A percentile compares a stretch with the other conserved stretches of the same genome.
Conservation (phyloP, 2,329 filamentous ascomycete species). For the Penicillium sp. region DNA sequence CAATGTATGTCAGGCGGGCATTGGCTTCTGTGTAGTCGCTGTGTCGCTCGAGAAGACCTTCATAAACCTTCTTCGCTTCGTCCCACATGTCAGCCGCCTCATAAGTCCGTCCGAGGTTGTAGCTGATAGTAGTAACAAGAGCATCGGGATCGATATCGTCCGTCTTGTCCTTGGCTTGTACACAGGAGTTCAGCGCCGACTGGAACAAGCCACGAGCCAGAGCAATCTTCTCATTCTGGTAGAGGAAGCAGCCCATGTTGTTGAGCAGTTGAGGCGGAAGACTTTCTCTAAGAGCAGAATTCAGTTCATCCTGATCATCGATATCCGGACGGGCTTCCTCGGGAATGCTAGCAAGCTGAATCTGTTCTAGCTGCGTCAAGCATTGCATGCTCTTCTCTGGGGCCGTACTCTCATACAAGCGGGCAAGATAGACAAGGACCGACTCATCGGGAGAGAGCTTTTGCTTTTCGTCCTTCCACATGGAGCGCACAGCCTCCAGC, state of each 20-base stretch:
- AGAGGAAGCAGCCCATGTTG: conserved; percentile 96
- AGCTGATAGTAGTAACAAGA: conserved; percentile 92
- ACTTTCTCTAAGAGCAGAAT: conserved; percentile 68
- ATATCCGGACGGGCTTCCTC: conserved; percentile 66
- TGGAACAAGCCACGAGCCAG: conserved; percentile 86
- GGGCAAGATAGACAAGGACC: conserved; percentile 86
- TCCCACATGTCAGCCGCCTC: conserved; percentile 80
- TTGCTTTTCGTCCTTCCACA: conserved; percentile 93
- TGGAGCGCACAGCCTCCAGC: conserved; percentile 78
- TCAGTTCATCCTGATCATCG: conserved; percentile 61
- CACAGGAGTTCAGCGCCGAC: conserved; percentile 83
- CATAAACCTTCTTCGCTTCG: conserved; percentile 85
- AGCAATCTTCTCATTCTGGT: conserved; percentile 79
- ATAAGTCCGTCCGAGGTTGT: conserved; percentile 91
- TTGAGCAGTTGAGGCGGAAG: conserved; percentile 90
- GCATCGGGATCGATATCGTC: conserved; percentile 82
- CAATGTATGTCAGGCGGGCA: conserved; percentile 86
- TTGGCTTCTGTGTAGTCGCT: conserved; percentile 90
- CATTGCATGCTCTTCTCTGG: conserved; percentile 93
- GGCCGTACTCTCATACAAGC: conserved; percentile 81
- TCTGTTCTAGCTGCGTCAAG: conserved; percentile 85
- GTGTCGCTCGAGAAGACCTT: conserved; percentile 81
- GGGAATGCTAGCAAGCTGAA: conserved; percentile 78
- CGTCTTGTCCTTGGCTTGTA: conserved; percentile 75
- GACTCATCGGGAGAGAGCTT: conserved; percentile 78